Percentiles rank a stretch among this genome's conserved stretches.
Evolutionary conservation across 75 land plant genomes (phyloP).

Genomic region (Cunninghamia lanceolata): DNA sequence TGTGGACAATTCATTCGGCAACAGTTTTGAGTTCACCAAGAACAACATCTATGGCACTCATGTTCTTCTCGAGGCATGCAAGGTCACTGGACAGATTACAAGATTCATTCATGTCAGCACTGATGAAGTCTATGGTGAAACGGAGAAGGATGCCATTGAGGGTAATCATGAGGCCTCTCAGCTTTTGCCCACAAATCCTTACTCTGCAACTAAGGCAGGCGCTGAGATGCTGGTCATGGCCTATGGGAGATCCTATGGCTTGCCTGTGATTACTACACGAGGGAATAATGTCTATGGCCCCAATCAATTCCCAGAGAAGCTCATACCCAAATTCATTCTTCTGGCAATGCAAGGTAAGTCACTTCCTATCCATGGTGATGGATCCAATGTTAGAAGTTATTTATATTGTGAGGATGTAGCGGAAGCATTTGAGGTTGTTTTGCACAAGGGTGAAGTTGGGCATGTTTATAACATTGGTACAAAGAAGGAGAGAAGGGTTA

Average conservation of each 20-base stretch:
- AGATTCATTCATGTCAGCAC: constrained; percentile 78
- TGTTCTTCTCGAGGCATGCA: constrained; percentile 75
- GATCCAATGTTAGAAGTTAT: constrained; percentile 71
- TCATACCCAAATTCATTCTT: constrained; percentile 71
- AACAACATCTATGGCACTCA: constrained; percentile 80
- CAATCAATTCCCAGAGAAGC: constrained; percentile 79
- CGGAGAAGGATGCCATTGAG: constrained; percentile 69
- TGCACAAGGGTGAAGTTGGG: constrained; percentile 67
- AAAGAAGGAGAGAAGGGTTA: constrained; percentile 66
- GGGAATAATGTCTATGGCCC: constrained; percentile 84
- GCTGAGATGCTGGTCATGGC: constrained; percentile 86
- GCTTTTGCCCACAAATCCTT: constrained; percentile 69
- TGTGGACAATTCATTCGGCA: constrained; percentile 77
- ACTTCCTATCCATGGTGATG: constrained; percentile 75
- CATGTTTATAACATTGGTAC: constrained; percentile 82
- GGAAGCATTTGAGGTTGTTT: constrained; percentile 68
- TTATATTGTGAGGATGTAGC: constrained; percentile 75
- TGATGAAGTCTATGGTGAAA: constrained; percentile 74
- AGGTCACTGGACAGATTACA: constrained; percentile 54
- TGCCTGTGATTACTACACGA: constrained; percentile 70
- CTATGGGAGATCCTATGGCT: constrained; percentile 72
- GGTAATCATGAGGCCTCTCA: constrained; percentile 75
- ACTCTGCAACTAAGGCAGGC: constrained; percentile 73
- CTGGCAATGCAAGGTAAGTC: constrained; percentile 66
- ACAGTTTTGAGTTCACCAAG: constrained; percentile 77